These are phyloP conservation scores for Nemania sp. DNA, from an alignment of 2,329 filamentous ascomycete species.

Conservation along the genomic window DNA sequence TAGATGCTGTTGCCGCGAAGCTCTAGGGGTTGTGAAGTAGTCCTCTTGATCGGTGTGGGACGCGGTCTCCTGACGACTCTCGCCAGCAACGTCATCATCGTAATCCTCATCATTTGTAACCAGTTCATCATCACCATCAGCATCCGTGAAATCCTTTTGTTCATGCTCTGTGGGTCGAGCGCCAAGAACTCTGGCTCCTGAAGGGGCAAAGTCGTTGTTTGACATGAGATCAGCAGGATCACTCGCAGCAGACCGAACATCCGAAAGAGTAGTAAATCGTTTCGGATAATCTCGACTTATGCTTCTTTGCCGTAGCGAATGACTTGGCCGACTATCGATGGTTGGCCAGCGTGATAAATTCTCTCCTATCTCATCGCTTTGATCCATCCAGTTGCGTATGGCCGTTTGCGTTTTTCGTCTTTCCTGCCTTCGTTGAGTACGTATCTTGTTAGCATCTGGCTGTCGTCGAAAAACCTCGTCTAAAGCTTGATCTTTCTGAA, in stretches of 20 bases:
- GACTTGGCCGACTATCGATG: constrained; percentile 49
- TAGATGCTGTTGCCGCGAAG: constrained; percentile 44
- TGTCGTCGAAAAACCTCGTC: constrained; percentile 86
- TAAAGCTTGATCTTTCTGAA: constrained; percentile 84
- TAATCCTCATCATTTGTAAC: constrained; percentile 77
- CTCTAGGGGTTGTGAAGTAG: constrained; percentile 59
- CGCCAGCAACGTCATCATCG: constrained; percentile 54
- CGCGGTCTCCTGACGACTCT: constrained; percentile 40
- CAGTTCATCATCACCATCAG: constrained; percentile 88
- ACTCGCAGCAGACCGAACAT: constrained; percentile 62
- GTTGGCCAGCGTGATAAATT: constrained; percentile 54
- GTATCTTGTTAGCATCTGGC: constrained; percentile 65
- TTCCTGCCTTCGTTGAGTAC: constrained; percentile 63
- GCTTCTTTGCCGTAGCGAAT: constrained; percentile 58
- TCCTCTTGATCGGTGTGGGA: constrained; percentile 43
- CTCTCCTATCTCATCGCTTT: constrained; percentile 56
- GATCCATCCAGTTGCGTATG: constrained; percentile 90
- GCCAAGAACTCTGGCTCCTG: constrained; percentile 36
- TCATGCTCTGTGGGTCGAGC: constrained; percentile 49
- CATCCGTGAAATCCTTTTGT: constrained; percentile 70
- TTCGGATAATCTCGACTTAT: constrained; percentile 53
- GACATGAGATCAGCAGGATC: constrained; percentile 67
- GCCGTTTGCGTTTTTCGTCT: constrained; percentile 76
- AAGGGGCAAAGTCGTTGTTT: constrained; percentile 40
- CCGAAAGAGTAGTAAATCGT: constrained; percentile 55